These are phyloP conservation scores for Vigna trinervia DNA, from an alignment of 306 rosid species.

Conservation along the genomic window DNA sequence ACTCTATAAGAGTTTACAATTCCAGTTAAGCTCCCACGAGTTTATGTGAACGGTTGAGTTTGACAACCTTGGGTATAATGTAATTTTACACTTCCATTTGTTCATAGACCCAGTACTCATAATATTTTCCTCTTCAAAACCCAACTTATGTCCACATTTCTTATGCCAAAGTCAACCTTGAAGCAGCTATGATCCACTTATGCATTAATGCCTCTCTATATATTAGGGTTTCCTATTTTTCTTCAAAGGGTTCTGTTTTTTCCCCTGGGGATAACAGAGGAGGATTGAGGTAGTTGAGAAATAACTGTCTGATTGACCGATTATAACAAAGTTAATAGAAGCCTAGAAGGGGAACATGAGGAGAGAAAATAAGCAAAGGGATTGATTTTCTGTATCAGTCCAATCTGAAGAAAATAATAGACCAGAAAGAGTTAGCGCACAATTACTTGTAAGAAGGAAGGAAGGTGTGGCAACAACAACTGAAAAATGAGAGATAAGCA, in stretches of 20 bases:
- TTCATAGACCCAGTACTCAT: too few species aligned
- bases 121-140: too few species aligned
- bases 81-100: not conserved
- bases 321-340: not conserved
- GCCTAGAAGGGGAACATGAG: not conserved
- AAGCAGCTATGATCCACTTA: slow-evolving; percentile 16
- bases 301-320: not conserved
- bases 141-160: not conserved
- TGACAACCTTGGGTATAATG: too few species aligned
- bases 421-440: not conserved
- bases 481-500: not conserved
- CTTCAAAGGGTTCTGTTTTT: not conserved
- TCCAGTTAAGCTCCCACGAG: too few species aligned
- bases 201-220: slow-evolving; percentile 28
- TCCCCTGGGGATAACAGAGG: not conserved
- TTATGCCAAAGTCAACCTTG: not conserved
- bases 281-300: not conserved
- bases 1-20: too few species aligned
- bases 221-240: not conserved
- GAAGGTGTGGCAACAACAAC: not conserved
- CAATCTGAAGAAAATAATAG: not conserved
- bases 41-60: too few species aligned
- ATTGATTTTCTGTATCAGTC: not conserved
- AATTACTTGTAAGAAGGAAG: not conserved
- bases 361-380: not conserved